Evolutionary conservation across 192 early-diverging fungal genomes (phyloP).

Genomic region (Coemansia sp.): DNA sequence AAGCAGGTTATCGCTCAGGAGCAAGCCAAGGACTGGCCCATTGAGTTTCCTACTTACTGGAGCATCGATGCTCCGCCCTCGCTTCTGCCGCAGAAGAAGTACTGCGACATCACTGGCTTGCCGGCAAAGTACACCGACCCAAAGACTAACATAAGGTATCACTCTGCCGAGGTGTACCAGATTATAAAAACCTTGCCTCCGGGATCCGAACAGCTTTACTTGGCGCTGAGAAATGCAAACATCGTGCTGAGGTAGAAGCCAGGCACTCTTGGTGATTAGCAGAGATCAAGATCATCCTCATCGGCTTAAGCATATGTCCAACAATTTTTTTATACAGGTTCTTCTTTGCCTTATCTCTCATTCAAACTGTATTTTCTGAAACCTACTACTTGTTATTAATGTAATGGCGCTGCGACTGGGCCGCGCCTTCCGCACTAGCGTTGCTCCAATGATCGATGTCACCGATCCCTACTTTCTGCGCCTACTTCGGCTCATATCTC

Average conservation of each 20-base stretch:
- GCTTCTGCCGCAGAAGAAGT: conserved; percentile 81
- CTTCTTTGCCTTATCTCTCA: neutral
- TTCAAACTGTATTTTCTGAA: neutral
- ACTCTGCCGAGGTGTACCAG: conserved; percentile 81
- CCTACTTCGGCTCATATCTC: conserved; percentile 68
- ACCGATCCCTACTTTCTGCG: conserved; percentile 72
- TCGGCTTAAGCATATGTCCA: neutral
- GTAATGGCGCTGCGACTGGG: conserved; percentile 18
- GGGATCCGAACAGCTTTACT: conserved; percentile 79
- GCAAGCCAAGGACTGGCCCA: conserved; percentile 59
- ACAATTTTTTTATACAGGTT: neutral
- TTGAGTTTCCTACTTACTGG: conserved; percentile 75
- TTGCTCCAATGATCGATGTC: conserved; percentile 80
- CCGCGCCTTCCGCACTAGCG: conserved; percentile 54
- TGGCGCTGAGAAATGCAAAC: conserved; percentile 77
- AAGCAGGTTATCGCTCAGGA: conserved; percentile 82
- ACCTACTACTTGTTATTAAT: neutral
- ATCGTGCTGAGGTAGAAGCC: conserved; percentile 64
- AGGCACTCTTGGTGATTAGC: neutral
- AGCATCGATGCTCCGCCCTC: conserved; percentile 85
- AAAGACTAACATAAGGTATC: conserved; percentile 81
- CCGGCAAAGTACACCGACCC: conserved; percentile 88
- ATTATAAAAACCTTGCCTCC: conserved; percentile 71
- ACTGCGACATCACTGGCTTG: conserved; percentile 90
- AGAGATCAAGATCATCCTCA: neutral